Conservation (phyloP, 768 basidiomycete species). For the Naganishia randhawae region DNA sequence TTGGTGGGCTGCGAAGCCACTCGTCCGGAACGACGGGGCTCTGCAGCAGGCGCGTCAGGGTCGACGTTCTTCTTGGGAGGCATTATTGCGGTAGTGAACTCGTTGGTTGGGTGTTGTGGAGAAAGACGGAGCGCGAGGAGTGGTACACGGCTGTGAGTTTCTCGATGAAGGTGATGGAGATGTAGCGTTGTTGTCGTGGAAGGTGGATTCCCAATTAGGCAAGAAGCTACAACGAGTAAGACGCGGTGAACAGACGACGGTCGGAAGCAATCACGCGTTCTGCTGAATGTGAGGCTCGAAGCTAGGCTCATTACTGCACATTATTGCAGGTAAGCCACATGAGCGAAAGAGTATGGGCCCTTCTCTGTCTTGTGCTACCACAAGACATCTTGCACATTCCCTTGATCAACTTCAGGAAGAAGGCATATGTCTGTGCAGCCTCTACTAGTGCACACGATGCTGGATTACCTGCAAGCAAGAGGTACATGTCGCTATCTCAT, state of each 20-base stretch:
- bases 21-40: conserved; percentile 25
- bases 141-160: not conserved
- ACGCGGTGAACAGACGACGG: not conserved
- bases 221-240: not conserved
- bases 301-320: not conserved
- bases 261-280: conserved; percentile 1
- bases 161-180: not conserved
- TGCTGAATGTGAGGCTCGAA: not conserved
- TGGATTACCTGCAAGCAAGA: not conserved
- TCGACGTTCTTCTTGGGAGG: conserved; percentile 26
- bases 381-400: not conserved
- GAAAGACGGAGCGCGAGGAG: no score
- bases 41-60: conserved; percentile 16
- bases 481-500: no score
- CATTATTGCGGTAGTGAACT: conserved; percentile 19
- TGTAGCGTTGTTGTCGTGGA: conserved; percentile 3
- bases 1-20: conserved; percentile 23
- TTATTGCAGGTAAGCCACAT: not conserved
- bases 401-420: not conserved
- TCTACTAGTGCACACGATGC: not conserved
- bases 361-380: not conserved
- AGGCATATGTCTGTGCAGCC: not conserved
- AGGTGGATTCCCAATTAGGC: conserved; percentile 8
- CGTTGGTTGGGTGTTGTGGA: not conserved
- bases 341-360: not conserved